Percentiles rank a stretch among this genome's conserved stretches.
Conservation (phyloP, 352 stramenopile genomes). For the Phytophthora cryptogea region DNA sequence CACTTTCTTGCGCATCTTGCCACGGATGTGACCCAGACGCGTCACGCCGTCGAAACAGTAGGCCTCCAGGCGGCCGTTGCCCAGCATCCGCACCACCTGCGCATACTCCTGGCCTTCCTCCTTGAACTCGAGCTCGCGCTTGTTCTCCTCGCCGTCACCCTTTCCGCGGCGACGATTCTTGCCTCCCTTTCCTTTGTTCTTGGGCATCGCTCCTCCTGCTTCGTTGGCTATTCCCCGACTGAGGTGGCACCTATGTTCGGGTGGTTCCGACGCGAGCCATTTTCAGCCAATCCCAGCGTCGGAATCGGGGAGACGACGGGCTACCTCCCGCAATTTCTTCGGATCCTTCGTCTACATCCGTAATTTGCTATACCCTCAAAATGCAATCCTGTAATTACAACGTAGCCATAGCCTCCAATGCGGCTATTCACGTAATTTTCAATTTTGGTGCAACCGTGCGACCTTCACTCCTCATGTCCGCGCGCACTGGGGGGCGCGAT, state of each 20-base stretch:
- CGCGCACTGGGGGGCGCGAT: constrained; percentile 3
- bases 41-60: constrained; percentile 99
- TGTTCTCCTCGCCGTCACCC: constrained; percentile 98
- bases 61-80: constrained; percentile 97
- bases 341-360: neutral
- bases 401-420: neutral
- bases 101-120: constrained; percentile 99
- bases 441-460: neutral
- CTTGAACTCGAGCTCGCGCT: constrained; percentile 99
- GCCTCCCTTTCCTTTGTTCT: constrained; percentile 96
- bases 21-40: constrained; percentile 97
- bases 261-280: constrained; percentile 22
- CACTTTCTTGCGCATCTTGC: constrained; percentile 99
- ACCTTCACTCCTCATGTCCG: constrained; percentile 9
- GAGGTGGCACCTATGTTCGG: constrained; percentile 23
- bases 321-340: neutral
- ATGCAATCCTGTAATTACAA: no score
- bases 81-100: constrained; percentile 98
- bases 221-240: constrained; percentile 32
- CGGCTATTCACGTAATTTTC: neutral
- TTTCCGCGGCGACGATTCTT: constrained; percentile 98
- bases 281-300: constrained; percentile 31
- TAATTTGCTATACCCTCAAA: neutral
- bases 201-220: constrained; percentile 57
- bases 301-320: neutral